Evolutionary conservation across 768 basidiomycete species (phyloP), one percentile per base, ranked within the genome.

Genomic region (Brasilioporus rufonigricans): DNA sequence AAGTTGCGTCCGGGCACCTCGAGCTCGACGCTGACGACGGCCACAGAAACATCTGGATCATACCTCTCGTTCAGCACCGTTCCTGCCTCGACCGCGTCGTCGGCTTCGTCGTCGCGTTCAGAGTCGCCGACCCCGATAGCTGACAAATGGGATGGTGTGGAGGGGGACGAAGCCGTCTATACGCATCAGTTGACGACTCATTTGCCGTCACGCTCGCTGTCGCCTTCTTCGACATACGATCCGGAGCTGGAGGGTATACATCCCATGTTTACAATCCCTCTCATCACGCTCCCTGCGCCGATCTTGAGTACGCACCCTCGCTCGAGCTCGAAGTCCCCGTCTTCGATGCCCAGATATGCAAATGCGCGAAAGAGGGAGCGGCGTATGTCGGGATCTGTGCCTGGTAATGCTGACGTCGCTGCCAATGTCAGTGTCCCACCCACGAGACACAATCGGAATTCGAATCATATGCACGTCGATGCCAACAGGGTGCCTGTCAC

Each of bases 261-360:
- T 19, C 70, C 67, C 7, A 69, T 71, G 68, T 71, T 69, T 21
- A 61, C 61, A 0, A 58, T 69, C 3, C 68, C 68, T 11, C 65
- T 69, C n/a, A 41, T 67, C 35, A 69, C 68, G 21, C 18, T 65
- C 0, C 63, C 68, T 23, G 27, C 44, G 21, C 24, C 64, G 13
- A 19, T 50, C 5, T 23, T 48, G 13, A 48, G 31, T 24, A 9
- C 13, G 5, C 19, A 38, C 5, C 21, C 41, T 21, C 52, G 48
- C 0, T 13, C 49, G 27, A 32, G 14, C 13, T 16, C 26, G 6
- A 35, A 31, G 33, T 11, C n/a, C 24, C n/a, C 36, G 26, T 32
- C n/a, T 29, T 23, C 13, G 29, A 2, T 24, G n/a, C 54, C 29
- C 1, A 36, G 31, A 13, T 12, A 50, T 44, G 8, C 16, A 2